Conservation (phyloP, 805 yeast species). For the Suhomyces canberraensis region DNA sequence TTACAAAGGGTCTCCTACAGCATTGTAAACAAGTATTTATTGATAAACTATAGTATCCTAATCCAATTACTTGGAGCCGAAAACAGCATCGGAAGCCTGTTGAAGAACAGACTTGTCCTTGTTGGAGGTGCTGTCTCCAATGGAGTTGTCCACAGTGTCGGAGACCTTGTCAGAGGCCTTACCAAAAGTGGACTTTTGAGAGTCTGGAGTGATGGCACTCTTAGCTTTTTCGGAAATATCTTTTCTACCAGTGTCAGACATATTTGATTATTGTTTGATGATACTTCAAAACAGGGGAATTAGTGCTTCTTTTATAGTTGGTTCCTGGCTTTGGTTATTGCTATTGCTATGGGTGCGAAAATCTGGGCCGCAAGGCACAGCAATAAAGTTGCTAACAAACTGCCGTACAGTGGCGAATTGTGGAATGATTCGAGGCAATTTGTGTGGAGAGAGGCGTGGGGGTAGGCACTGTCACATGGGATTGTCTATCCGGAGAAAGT, state of each 20-base stretch:
- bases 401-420: no score
- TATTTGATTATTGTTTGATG: constrained; percentile 10
- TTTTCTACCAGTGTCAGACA: constrained; percentile 46
- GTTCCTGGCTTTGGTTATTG: not conserved
- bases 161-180: constrained; percentile 36
- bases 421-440: no score
- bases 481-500: no score
- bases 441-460: no score
- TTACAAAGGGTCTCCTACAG: no score
- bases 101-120: constrained; percentile 40
- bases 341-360: no score
- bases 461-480: no score
- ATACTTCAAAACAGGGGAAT: not conserved
- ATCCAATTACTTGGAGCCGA: constrained; percentile 28
- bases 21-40: no score
- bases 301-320: not conserved
- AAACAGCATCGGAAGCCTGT: constrained; percentile 43
- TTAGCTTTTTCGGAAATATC: constrained; percentile 36
- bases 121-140: constrained; percentile 33
- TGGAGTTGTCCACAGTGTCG: constrained; percentile 33
- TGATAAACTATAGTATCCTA: no score
- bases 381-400: no score
- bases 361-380: not conserved
- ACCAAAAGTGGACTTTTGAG: constrained; percentile 37
- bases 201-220: constrained; percentile 40